phyloP scores from a whole-genome alignment of 192 early-diverging fungal genomes.

The Obelidium mucronatum region DNA sequence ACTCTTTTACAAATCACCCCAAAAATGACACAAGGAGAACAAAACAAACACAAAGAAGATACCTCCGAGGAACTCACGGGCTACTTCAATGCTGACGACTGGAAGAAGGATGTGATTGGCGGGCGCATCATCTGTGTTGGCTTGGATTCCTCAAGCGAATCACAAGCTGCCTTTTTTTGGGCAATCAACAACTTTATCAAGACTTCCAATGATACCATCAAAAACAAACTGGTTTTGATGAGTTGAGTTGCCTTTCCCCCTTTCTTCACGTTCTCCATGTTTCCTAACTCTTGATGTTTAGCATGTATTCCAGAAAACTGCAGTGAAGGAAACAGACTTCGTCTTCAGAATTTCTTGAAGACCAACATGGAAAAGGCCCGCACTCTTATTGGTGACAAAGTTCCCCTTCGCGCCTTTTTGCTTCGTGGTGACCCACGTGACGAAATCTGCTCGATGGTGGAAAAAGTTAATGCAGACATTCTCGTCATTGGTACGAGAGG shows the following conservation, averaged over 20 bases:
- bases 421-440: conserved; percentile 59
- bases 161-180: conserved; percentile 12
- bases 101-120: conserved; percentile 22
- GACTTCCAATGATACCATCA: not conserved
- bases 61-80: conserved; percentile 14
- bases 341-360: not conserved
- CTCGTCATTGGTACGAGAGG: conserved; percentile 69
- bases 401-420: conserved; percentile 44
- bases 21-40: not conserved
- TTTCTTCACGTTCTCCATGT: not conserved
- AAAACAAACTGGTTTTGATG: conserved; percentile 23
- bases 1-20: not conserved
- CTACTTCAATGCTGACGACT: conserved; percentile 19
- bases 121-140: conserved; percentile 18
- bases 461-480: conserved; percentile 39
- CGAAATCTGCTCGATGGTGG: conserved; percentile 36
- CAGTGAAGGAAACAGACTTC: not conserved
- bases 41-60: not conserved
- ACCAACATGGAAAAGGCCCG: conserved; percentile 18
- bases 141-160: conserved; percentile 19
- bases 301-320: conserved; percentile 24
- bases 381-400: not conserved
- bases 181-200: conserved; percentile 17
- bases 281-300: not conserved
- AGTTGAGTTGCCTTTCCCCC: not conserved